Evolutionary conservation across 306 rosid genomes (phyloP).

Genomic region (Malus sylvestris): DNA sequence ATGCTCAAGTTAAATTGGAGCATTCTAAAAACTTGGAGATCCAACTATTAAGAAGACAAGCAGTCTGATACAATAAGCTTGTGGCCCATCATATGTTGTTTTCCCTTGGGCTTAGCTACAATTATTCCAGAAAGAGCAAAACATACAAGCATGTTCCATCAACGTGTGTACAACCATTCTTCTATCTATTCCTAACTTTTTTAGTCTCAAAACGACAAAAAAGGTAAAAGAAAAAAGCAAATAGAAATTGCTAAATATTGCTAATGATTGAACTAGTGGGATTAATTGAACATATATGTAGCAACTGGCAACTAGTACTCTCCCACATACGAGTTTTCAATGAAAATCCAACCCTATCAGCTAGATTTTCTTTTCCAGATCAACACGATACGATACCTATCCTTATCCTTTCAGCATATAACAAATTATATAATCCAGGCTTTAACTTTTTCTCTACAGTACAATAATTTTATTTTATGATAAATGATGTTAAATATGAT

Average conservation of each 20-base stretch:
- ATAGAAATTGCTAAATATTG: background rate
- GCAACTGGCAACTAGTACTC: background rate
- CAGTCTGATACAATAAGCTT: too few relatives aligned
- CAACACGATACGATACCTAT: background rate
- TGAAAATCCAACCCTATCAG: background rate
- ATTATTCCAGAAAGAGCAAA: background rate
- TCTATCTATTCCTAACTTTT: background rate
- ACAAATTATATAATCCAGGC: too few relatives aligned
- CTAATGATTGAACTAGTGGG: background rate
- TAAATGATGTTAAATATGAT: too few relatives aligned
- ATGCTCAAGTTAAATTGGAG: too few relatives aligned
- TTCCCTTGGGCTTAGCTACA: background rate
- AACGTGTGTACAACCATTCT: background rate
- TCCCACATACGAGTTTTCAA: background rate
- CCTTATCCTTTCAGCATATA: background rate
- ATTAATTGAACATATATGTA: background rate
- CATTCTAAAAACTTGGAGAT: too few relatives aligned
- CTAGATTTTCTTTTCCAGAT: background rate
- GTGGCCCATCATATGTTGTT: too few relatives aligned
- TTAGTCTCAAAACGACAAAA: too few relatives aligned
- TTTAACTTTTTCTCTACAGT: too few relatives aligned
- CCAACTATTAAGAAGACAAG: background rate
- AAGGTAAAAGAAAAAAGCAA: too few relatives aligned
- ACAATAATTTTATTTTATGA: too few relatives aligned
- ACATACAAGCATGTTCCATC: background rate